These are phyloP conservation scores for Auricularia sp. DNA, from an alignment of 768 basidiomycete genomes.

Conservation along the genomic window DNA sequence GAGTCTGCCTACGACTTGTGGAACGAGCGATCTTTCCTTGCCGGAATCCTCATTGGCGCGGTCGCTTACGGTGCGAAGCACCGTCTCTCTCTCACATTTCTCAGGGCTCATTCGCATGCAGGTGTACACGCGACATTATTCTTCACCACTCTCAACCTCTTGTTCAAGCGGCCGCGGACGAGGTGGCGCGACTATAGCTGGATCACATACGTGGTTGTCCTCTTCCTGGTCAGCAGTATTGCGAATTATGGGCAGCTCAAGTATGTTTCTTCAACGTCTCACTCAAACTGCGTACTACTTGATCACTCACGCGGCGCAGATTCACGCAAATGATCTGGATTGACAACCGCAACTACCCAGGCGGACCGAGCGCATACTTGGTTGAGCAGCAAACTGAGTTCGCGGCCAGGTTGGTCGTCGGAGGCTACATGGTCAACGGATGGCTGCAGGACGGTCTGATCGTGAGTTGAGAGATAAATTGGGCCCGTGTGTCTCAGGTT, in stretches of 20 bases:
- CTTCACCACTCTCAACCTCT: neutral
- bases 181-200: neutral
- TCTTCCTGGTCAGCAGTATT: neutral
- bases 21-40: neutral
- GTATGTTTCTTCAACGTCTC: neutral
- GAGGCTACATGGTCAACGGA: slow-evolving; percentile 26
- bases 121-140: neutral
- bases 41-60: neutral
- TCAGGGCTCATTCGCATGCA: neutral
- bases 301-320: no score
- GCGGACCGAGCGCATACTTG: slow-evolving; percentile 27
- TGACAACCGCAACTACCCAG: slow-evolving; percentile 19
- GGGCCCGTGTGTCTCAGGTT: neutral
- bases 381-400: slow-evolving; percentile 16
- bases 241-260: neutral
- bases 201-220: neutral
- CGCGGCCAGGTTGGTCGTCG: slow-evolving; percentile 26
- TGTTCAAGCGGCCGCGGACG: neutral
- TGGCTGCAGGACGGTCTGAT: neutral
- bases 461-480: slow-evolving; percentile 3
- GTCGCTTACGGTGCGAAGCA: neutral
- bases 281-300: no score
- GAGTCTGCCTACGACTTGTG: neutral
- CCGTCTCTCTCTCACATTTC: neutral
- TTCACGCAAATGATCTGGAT: slow-evolving; percentile 23